These are phyloP conservation scores for Syzygium jambos DNA, from an alignment of 345 rosid genomes.

Conservation along the genomic window DNA sequence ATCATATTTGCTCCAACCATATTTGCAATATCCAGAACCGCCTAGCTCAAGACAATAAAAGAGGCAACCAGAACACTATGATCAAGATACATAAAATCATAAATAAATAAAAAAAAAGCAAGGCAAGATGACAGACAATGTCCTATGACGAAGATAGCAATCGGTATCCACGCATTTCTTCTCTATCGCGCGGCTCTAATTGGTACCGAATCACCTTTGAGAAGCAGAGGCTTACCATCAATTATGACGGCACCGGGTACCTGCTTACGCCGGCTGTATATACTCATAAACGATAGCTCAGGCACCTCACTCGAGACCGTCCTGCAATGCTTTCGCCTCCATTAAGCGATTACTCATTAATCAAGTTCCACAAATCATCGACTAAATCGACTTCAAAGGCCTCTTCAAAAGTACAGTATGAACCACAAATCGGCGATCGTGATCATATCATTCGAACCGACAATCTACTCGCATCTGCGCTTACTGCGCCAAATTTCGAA, in stretches of 20 bases:
- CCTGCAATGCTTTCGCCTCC: constrained; percentile 20
- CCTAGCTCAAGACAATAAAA: constrained; percentile 25
- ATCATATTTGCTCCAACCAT: constrained; percentile 78
- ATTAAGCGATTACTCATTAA: not conserved
- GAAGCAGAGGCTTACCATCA: constrained; percentile 45
- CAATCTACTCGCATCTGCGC: not conserved
- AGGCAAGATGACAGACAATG: not conserved
- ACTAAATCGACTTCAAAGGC: not conserved
- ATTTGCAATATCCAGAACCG: constrained; percentile 93
- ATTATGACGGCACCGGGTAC: constrained; percentile 64
- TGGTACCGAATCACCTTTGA: not conserved
- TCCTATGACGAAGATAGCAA: not conserved
- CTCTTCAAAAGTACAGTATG: not conserved
- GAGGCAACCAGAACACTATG: not conserved
- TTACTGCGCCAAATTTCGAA: too few relatives aligned
- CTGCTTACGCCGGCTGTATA: constrained; percentile 54
- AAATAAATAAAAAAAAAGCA: not conserved
- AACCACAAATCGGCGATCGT: not conserved
- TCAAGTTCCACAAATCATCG: not conserved
- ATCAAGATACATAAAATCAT: not conserved
- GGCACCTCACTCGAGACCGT: constrained; percentile 18
- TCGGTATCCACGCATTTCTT: not conserved
- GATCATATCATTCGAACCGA: not conserved
- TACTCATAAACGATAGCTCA: constrained; percentile 53
- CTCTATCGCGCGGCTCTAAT: not conserved